Base-by-base conservation (phyloP, 2,329 filamentous ascomycete species). In the Pseudogymnoascus sp. region DNA sequence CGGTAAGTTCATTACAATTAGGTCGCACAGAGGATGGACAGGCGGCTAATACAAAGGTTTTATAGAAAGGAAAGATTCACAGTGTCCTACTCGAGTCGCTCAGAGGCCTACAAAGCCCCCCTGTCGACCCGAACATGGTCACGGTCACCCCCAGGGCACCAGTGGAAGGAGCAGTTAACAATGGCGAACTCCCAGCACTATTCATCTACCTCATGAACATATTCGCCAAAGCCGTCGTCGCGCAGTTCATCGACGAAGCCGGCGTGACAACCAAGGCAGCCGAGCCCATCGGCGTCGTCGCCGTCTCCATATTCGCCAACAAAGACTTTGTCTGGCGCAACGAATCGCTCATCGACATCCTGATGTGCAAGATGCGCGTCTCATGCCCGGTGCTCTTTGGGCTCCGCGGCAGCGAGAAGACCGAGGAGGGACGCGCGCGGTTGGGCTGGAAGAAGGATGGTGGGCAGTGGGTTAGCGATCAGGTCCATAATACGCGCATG, bases 371-470 rank as follows among this genome's bases (percentile, higher is more conserved):
- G 73, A 89, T 90, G 69, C 85, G 91, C 63, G 79, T 89, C 14
- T 80, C 84, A 3, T 96, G 91, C 68, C 93, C 94, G 0, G 86
- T 91, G 1, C 78, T 99, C 0, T 97, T 95, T 71, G 93, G 93
- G 15, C 84, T 92, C 65, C 81, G 84, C 43, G 92, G 90, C 22
- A 85, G 79, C 64, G 90, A 96, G 71, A 85, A 80, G 64, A 95
- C 86, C 0, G 81, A 85, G 50, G 77, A 78, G 9, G 91, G 90
- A 1, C 82, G 86, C 11, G 66, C 74, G 15, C 80, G 82, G n/a
- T 74, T 96, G 2, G 91, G 90, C 0, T 96, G 91, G 90, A 83
- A 79, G 65, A 81, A 84, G 18, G 73, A 70, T 6, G 79, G 76
- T 7, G 78, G 80, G 5, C 75, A 75, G 6, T 93, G 82, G 77